phyloP scores from a whole-genome alignment of 1,284 basidiomycete species.

The Cutaneotrichosporon sp. region DNA sequence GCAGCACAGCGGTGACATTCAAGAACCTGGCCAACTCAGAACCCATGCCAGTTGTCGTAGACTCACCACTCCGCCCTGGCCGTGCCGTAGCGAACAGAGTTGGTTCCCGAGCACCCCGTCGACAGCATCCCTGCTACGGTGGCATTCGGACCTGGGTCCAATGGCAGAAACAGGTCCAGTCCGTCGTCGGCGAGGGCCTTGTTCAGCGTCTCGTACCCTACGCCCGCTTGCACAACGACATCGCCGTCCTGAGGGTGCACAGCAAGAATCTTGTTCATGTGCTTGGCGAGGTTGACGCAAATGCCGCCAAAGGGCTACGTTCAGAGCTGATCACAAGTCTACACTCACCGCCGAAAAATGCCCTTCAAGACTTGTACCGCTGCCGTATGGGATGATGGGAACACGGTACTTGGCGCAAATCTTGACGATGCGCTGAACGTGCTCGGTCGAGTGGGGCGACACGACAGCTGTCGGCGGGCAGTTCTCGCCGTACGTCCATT shows the following conservation, averaged over 20 bases:
- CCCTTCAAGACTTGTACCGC: constrained; percentile 37
- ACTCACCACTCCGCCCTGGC: constrained; percentile 71
- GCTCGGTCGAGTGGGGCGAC: constrained; percentile 31
- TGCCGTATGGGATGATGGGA: constrained; percentile 38
- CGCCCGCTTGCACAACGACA: constrained; percentile 71
- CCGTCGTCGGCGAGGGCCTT: constrained; percentile 62
- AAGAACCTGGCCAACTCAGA: constrained; percentile 12
- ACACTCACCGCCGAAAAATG: constrained; percentile 25
- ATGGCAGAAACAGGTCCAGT: constrained; percentile 75
- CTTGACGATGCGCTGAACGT: constrained; percentile 33
- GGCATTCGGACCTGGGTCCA: constrained; percentile 59
- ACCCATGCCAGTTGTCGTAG: neutral
- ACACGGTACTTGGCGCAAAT: constrained; percentile 29
- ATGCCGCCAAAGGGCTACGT: constrained; percentile 59
- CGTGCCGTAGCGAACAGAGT: constrained; percentile 80
- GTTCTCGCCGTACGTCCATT: constrained; percentile 6
- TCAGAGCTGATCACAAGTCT: neutral
- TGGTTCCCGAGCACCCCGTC: constrained; percentile 62
- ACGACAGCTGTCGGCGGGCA: constrained; percentile 23
- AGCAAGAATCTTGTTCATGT: constrained; percentile 73
- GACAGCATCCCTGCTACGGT: constrained; percentile 90
- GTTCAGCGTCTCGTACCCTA: constrained; percentile 78
- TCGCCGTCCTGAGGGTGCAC: constrained; percentile 64
- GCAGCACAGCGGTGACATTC: constrained; percentile 67
- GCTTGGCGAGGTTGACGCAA: constrained; percentile 67